Evolutionary conservation across 2,329 filamentous ascomycete genomes (phyloP).

Genomic region (Myrmaecium sp.): DNA sequence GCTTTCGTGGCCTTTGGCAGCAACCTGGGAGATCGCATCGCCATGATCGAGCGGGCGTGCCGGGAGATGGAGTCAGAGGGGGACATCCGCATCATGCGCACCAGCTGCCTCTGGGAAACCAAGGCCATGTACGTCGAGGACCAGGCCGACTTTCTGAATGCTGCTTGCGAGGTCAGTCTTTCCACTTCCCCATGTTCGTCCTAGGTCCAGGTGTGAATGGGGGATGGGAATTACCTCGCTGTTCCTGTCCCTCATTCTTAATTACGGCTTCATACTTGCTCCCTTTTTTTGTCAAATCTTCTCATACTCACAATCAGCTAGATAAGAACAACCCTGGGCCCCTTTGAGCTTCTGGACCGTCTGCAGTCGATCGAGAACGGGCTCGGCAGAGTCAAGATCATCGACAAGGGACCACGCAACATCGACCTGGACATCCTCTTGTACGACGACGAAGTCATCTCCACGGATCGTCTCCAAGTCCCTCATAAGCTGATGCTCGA

Average conservation of each 20-base stretch:
- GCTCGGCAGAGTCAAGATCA: constrained; percentile 64
- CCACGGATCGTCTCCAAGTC: constrained; percentile 58
- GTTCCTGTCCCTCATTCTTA: background rate
- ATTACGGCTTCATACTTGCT: background rate
- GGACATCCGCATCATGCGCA: constrained; percentile 58
- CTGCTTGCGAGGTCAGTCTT: constrained; percentile 64
- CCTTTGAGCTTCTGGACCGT: constrained; percentile 58
- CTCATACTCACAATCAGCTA: constrained; percentile 20
- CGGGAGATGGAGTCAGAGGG: constrained; percentile 50
- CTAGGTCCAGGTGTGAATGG: background rate
- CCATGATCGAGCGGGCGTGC: constrained; percentile 73
- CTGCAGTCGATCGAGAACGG: constrained; percentile 70
- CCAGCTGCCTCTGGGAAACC: constrained; percentile 86
- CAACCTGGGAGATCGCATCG: constrained; percentile 75
- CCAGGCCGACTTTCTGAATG: constrained; percentile 80
- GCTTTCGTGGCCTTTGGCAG: constrained; percentile 83
- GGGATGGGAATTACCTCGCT: background rate
- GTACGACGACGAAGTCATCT: constrained; percentile 51
- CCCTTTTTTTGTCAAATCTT: background rate
- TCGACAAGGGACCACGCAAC: constrained; percentile 87
- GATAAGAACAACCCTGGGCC: constrained; percentile 65
- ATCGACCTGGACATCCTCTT: constrained; percentile 89
- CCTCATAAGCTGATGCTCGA: constrained; percentile 78
- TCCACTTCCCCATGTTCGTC: background rate
- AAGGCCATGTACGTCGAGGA: constrained; percentile 92